phyloP scores from a whole-genome alignment of 164 flowering plant genomes.

The Stephania cephalantha region DNA sequence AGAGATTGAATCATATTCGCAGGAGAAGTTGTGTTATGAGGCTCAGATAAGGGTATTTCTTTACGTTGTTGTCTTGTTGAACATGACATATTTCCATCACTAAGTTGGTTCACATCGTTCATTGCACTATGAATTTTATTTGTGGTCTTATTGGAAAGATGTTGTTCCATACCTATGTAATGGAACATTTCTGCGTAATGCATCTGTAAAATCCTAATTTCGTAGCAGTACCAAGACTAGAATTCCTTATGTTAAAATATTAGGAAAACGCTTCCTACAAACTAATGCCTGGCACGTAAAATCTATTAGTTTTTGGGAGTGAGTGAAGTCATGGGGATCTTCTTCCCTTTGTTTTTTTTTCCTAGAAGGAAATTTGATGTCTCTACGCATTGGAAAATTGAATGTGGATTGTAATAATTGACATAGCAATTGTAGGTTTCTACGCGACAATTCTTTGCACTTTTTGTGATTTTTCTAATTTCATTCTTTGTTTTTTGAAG shows the following conservation, averaged over 20 bases:
- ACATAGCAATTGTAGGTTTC: not conserved
- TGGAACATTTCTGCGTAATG: not conserved
- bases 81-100: not conserved
- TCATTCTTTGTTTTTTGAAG: conserved; percentile 24
- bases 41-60: conserved; percentile 82
- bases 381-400: not conserved
- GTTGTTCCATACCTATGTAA: not conserved
- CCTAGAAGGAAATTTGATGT: too few relatives aligned
- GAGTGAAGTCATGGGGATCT: too few relatives aligned
- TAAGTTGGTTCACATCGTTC: too few relatives aligned
- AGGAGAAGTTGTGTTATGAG: conserved; percentile 91
- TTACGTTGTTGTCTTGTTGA: not conserved
- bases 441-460: not conserved
- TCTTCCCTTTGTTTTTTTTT: too few relatives aligned
- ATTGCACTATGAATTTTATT: not conserved
- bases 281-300: too few relatives aligned
- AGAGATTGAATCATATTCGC: conserved; percentile 66
- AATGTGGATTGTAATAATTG: not conserved
- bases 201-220: not conserved
- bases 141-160: not conserved
- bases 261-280: too few relatives aligned
- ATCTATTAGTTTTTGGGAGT: too few relatives aligned
- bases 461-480: conserved; percentile 2
- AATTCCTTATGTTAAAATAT: not conserved
- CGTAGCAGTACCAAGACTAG: not conserved